Percentiles rank a stretch among this genome's conserved stretches.
phyloP scores from a whole-genome alignment of 2,329 filamentous ascomycete genomes.

The Lecanosticta acicola region DNA sequence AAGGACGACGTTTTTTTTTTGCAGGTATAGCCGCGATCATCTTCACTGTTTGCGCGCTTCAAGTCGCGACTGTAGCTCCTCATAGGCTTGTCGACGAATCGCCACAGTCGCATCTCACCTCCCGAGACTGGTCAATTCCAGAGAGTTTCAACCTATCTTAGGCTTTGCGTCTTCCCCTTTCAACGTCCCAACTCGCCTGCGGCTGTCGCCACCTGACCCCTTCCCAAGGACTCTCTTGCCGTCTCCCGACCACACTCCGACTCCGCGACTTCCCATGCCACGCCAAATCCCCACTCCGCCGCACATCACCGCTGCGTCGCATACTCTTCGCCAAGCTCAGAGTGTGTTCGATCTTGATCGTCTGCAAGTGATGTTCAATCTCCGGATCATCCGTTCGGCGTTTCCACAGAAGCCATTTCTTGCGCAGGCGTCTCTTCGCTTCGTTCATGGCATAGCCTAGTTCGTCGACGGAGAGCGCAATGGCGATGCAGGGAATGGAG shows the following conservation, averaged over 20 bases:
- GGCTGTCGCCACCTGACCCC: not conserved
- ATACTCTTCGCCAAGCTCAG: slow-evolving; percentile 13
- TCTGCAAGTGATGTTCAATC: slow-evolving; percentile 1
- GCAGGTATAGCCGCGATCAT: too few species aligned
- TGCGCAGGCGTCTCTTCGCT: not conserved
- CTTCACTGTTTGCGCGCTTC: too few species aligned
- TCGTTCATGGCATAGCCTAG: slow-evolving; percentile 10
- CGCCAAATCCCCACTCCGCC: slow-evolving; percentile 16
- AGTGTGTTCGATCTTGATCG: slow-evolving; percentile 10
- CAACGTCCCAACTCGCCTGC: not conserved
- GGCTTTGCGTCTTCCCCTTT: not conserved
- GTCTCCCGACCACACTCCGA: not conserved
- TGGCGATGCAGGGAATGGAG: slow-evolving; percentile 36
- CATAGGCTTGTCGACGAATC: too few species aligned
- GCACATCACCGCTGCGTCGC: slow-evolving; percentile 1
- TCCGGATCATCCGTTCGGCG: not conserved
- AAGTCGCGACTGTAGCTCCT: too few species aligned
- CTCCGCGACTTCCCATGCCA: slow-evolving; percentile 7
- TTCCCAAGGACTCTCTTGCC: not conserved
- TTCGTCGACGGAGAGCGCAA: slow-evolving; percentile 18
- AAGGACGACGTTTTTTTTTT: too few species aligned
- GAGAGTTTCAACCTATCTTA: too few species aligned
- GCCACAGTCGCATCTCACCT: too few species aligned
- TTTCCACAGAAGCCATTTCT: not conserved
- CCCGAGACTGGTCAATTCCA: too few species aligned